Evolutionary conservation across 148 eudicot genomes (phyloP), one percentile per base, ranked within the genome.

Genomic region (Rhododendron henanense): DNA sequence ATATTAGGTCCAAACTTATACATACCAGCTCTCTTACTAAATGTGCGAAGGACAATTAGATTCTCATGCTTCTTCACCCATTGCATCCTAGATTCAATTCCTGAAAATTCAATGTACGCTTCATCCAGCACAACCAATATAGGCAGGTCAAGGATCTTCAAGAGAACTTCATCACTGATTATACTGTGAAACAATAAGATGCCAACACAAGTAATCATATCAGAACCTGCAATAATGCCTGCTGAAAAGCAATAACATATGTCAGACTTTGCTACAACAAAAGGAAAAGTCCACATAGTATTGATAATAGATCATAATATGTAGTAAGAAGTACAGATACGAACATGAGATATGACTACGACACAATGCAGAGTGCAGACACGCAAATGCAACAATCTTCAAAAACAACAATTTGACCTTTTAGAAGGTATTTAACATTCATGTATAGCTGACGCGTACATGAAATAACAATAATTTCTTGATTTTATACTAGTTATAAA

Each of bases 1-100:
- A 55, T 33, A 75, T 50, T 35, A 51, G 25, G 77, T 41, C 77
- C 35, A 55, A 33, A 80, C 33, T 16, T 35, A 78, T 82, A 78
- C 85, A 55, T 93, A 97, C 99, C 99, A 65, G 99, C 98, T 91
- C 98, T 89, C 89, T 97, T 97, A 89, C 99, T 95, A 67, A 97
- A 97, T 84, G 98, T 97, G 74, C 99, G 94, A 83, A 97, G 98
- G 81, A 97, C 98, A 83, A 97, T 93, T 21, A 97, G 91, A 89
- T 97, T 96, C 85, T 97, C 99, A 79, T 92, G 90, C 87, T 91
- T 91, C 93, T 97, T 94, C 89, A 97, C 99, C 99, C 99, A 97
- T 82, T 79, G 92, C 98, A 97, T 95, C 90, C 89, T 93, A 78
- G 99, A 94, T 88, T 92, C 93, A 59, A 92, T 41, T 84, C 96